These are phyloP conservation scores for Xylaria palmicola DNA, from an alignment of 495 filamentous ascomycete genomes.

Conservation along the genomic window DNA sequence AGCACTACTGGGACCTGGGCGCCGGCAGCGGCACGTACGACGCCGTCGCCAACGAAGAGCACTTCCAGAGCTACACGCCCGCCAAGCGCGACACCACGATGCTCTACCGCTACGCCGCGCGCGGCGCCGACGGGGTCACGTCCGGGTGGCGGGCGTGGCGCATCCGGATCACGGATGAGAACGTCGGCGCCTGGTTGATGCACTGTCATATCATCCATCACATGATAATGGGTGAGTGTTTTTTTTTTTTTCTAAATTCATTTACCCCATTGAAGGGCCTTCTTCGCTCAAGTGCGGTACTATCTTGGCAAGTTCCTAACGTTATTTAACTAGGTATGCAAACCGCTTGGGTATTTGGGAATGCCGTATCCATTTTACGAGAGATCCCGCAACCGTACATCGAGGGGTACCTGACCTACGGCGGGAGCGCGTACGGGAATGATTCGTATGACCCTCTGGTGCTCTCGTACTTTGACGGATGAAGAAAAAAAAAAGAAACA, in stretches of 20 bases:
- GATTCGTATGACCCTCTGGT: slow-evolving; percentile 38
- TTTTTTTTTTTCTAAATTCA: too few relatives aligned
- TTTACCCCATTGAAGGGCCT: too few relatives aligned
- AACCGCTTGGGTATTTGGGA: slow-evolving; percentile 52
- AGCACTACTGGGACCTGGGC: slow-evolving; percentile 60
- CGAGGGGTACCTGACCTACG: slow-evolving; percentile 48
- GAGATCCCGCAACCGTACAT: slow-evolving; percentile 41
- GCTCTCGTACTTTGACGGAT: slow-evolving; percentile 21
- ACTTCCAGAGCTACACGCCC: slow-evolving; percentile 42
- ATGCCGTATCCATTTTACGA: slow-evolving; percentile 40
- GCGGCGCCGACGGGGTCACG: slow-evolving; percentile 36
- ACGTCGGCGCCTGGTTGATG: slow-evolving; percentile 62
- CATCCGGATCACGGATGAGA: slow-evolving; percentile 40
- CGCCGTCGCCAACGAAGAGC: slow-evolving; percentile 49
- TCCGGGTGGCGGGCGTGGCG: slow-evolving; percentile 62
- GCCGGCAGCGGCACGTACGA: slow-evolving; percentile 57
- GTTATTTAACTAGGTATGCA: slow-evolving; percentile 54
- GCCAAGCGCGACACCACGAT: slow-evolving; percentile 56
- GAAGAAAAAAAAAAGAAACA: background rate
- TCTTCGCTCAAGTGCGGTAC: background rate
- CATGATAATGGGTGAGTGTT: slow-evolving; percentile 50
- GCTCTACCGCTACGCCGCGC: slow-evolving; percentile 47
- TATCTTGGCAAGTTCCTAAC: too few relatives aligned
- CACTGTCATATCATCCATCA: slow-evolving; percentile 63
- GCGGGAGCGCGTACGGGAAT: slow-evolving; percentile 50